phyloP scores from a whole-genome alignment of 2,329 filamentous ascomycete species.

The Talaromyces albobiverticillius region DNA sequence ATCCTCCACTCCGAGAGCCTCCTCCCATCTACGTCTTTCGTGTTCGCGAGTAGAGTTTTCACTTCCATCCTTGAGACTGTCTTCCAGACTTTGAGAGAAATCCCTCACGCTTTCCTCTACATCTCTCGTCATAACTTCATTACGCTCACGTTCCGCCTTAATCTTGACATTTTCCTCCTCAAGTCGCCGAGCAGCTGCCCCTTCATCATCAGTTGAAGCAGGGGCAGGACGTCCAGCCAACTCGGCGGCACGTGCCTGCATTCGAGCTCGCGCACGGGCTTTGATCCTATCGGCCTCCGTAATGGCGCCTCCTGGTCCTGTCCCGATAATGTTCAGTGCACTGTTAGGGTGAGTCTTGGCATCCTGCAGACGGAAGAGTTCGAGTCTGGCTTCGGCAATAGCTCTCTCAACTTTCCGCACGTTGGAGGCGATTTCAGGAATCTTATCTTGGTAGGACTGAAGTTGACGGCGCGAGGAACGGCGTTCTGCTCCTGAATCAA shows the following conservation, averaged over 20 bases:
- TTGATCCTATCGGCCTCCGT: conserved; percentile 94
- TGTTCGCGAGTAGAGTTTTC: conserved; percentile 78
- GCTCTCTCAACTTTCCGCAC: conserved; percentile 87
- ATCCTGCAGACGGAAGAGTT: conserved; percentile 90
- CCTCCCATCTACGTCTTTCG: conserved; percentile 91
- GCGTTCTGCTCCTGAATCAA: conserved; percentile 84
- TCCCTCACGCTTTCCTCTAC: conserved; percentile 94
- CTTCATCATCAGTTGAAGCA: conserved; percentile 66
- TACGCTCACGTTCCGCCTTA: conserved; percentile 82
- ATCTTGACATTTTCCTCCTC: conserved; percentile 84
- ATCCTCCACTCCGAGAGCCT: conserved; percentile 92
- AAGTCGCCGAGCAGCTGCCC: conserved; percentile 75
- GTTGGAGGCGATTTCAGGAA: conserved; percentile 88
- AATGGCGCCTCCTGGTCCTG: conserved; percentile 82
- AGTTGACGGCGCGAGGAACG: conserved; percentile 84
- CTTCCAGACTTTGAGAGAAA: conserved; percentile 79
- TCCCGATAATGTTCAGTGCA: conserved; percentile 79
- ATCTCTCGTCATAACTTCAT: conserved; percentile 94
- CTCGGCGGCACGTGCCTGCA: conserved; percentile 95
- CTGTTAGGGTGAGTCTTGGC: conserved; percentile 86
- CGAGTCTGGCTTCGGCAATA: conserved; percentile 86
- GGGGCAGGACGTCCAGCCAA: conserved; percentile 78
- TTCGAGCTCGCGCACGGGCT: conserved; percentile 93
- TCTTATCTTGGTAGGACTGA: conserved; percentile 80
- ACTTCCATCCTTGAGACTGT: conserved; percentile 77